Evolutionary conservation across 2,329 filamentous ascomycete genomes (phyloP), one percentile per base, ranked within the genome.

Genomic region (Neofusicoccum kwambonambiense): DNA sequence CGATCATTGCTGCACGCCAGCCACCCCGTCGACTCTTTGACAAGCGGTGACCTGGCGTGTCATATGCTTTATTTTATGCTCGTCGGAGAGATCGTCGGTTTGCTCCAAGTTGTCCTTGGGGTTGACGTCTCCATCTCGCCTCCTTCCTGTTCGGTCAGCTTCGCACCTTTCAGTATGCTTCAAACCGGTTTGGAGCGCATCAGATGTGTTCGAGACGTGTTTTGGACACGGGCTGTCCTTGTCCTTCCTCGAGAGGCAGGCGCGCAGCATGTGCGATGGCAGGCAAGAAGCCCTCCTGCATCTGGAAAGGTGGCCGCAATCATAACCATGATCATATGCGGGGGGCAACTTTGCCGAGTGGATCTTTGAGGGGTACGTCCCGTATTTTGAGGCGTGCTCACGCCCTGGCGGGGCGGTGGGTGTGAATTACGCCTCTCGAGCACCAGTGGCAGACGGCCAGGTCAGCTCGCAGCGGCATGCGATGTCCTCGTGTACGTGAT

Each of bases 281-380:
- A n/a, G 22, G 11, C 22, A n/a, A 19, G 22, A 45, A 34, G 11
- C 19, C 4, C 39, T 57, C 50, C 34, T 15, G 49, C 49, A 1
- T 17, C 3, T 34, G 27, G 50, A 34, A 52, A 9, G 34, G 50
- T 37, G 50, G 34, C 31, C 13, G 13, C 27, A 7, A 15, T 17
- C 4, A 6, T 12, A 13, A n/a, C 19, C 19, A 19, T 22, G 52
- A 45, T 31, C 17, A 11, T 39, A 17, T 19, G 54, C 34, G 34
- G 17, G 8, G 17, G 56, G 56, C 35, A 60, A 47, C 27, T 60
- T 60, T 60, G 42, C 56, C 56, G 56, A 60, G 42, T 35, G 31
- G 56, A 60, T 47, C 41, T 35, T 37, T 19, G 22, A 35, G 42
- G 56, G 27, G 50, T 12, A 49, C 45, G 8, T 39, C 42, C 27